Evolutionary conservation across 139 green algal genomes (phyloP).

Genomic region (Chlamydomonas sphaeroides): DNA sequence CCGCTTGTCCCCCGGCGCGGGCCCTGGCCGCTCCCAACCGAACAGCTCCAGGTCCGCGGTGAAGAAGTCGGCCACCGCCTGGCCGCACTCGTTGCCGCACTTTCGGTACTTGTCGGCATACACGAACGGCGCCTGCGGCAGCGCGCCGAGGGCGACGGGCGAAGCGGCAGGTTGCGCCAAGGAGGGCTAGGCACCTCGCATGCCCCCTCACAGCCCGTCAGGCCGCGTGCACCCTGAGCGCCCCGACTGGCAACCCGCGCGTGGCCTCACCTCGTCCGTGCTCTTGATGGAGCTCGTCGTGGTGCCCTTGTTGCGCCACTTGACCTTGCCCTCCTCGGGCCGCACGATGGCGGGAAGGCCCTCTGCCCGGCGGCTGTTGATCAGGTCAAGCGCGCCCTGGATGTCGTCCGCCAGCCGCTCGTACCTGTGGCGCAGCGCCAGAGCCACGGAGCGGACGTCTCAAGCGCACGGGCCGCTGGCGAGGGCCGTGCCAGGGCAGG

Average conservation of each 20-base stretch:
- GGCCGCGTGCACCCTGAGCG: no score
- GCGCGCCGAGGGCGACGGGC: no score
- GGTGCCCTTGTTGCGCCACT: conserved; percentile 31
- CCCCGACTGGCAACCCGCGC: no score
- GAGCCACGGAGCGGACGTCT: no score
- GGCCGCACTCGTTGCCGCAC: not conserved
- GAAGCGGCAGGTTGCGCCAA: no score
- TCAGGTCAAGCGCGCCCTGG: conserved; percentile 7
- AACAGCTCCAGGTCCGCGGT: conserved; percentile 7
- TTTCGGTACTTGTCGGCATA: conserved; percentile 7
- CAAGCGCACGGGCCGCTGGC: no score
- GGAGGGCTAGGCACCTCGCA: no score
- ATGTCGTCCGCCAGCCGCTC: conserved; percentile 32
- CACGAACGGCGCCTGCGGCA: conserved; percentile 2
- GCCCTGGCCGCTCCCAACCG: conserved; percentile 14
- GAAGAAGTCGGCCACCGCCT: conserved; percentile 3
- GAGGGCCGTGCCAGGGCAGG: no score
- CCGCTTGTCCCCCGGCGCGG: not conserved
- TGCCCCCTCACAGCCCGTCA: no score
- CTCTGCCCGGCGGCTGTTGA: not conserved
- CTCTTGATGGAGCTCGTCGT: no score
- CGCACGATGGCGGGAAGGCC: not conserved
- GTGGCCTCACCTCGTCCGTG: no score
- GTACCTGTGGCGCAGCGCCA: not conserved
- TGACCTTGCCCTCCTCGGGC: not conserved